Evolutionary conservation across 352 stramenopile species (phyloP), one percentile per base, ranked within the genome.

Genomic region (Globisporangium solare): DNA sequence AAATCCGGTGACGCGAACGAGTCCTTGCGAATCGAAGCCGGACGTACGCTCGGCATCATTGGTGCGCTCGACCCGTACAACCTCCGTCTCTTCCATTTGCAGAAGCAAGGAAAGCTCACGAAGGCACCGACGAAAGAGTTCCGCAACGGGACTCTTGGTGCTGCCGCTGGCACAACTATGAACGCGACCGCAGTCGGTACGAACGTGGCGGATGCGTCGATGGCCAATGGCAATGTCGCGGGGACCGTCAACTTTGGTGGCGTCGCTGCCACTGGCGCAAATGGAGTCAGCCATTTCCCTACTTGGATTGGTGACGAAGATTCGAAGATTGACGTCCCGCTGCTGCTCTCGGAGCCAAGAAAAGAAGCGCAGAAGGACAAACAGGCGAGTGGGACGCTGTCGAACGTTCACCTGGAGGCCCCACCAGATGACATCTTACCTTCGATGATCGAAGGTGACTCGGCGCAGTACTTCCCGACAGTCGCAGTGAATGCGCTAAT

Each of bases 401-500:
- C 75, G 10, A 79, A 74, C 52, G 71, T 90, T 20, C 73, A 72
- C 31, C 61, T 92, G 53, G 74, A 88, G 37, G 63, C 83, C 1
- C 81, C 85, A 13, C 80, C 81, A 2, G 78, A 89, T 37, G 83
- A 94, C 47, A 64, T 94, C 15, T 49, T 94, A 35, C 83, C 83
- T 24, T 93, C 85, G 1, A 93, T 91, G 80, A 88, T 91, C 41
- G 51, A 43, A 43, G 65, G 71, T 6, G 83, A 95, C 47, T 84
- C 94, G 32, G 88, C 94, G 40, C 89, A 97, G 61, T 99, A 98
- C 64, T 99, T 98, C 75, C 95, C 96, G 11, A 97, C 95, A 2
- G 95, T 99, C 11, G 93, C 95, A 15, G 90, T 98, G 24, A 96
- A 99, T 61, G 94, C 96, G 22, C 77, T 99, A 27, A 98, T 98